Evolutionary conservation across 495 filamentous ascomycete species (phyloP), one percentile per base, ranked within the genome.

Genomic region (Penicillium soppii): DNA sequence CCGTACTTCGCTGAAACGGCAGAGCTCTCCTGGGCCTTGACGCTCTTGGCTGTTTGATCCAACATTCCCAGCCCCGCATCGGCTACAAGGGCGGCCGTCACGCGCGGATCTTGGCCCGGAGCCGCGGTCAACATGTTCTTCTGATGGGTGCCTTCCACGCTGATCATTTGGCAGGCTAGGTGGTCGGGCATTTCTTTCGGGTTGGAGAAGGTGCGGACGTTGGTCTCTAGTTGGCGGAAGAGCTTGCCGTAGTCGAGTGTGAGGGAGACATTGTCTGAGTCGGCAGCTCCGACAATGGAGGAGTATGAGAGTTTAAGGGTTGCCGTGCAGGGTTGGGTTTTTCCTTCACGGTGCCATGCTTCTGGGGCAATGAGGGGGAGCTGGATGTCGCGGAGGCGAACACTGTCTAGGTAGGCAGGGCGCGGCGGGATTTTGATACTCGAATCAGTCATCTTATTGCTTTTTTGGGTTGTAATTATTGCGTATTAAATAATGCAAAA

Each of bases 231-330:
- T n/a, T 70, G 72, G 8, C 73, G 72, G 54, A 71, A 77, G 1
- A 77, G 68, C 55, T 76, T 76, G 30, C 74, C 72, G 57, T 77
- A 77, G 54, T 77, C 73, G 7, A 77, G 52, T 1, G 73, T 71
- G 6, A 75, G 64, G 4, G 71, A 73, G 46, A 77, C 73, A 52
- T 76, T 69, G 38, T 77, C 74, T 20, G 68, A 65, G 13, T 61
- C 63, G 0, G 73, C 74, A 12, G 71, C 67, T 1, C 67, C 69
- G 29, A 73, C 62, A 23, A 73, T 69, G 27, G 70, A 73, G 10
- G 72, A 73, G 54, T 76, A 75, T 21, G 73, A 73, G 19, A 77
- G 63, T 35, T 68, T 72, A 9, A 76, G 58, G 21, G 64, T 70
- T 47, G 67, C 72, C n/a, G 62, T 74, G 57, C 66, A 72, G 43